Evolutionary conservation across 495 filamentous ascomycete genomes (phyloP), one percentile per base, ranked within the genome.

Genomic region (Daldinia vernicosa): DNA sequence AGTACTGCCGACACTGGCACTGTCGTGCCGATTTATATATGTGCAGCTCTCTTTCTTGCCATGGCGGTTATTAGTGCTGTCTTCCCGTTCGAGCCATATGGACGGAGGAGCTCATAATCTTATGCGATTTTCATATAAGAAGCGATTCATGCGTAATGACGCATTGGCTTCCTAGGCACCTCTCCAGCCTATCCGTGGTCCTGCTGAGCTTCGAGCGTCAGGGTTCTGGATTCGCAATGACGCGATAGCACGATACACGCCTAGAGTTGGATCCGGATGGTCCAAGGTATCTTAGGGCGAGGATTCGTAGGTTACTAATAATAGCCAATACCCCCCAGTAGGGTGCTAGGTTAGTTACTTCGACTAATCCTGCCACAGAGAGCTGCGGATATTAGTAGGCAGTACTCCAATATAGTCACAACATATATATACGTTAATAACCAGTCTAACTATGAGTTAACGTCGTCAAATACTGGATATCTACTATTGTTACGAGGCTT

Each of bases 41-140:
- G 90, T 65, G 90, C 88, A 0, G 88, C 85, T 9, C 80, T 93
- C 0, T 91, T 89, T 60, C 81, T 88, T 17, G 84, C 85, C 3
- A 90, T 92, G 89, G 89, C 89, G 0, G 66, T 79, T 11, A 80
- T 91, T 15, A 84, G 89, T 1, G 83, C 78, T 0, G 61, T 79
- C n/a, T 88, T 93, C 57, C 90, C 90, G 7, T 92, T 92, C 67
- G 91, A 93, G 80, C 90, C 91, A 4, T 89, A 86, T 70, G 91
- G 91, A 3, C 80, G 84, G 60, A 80, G 91, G 68, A 91, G 89
- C 76, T 90, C 89, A 39, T 92, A 78, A 52, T 22, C 33, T 60
- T 22, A 7, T 14, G 45, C 12, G 14, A 5, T 14, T 39, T 45
- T 11, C 15, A 9, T 6, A 32, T 5, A 17, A 4, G 30, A 45